Conservation (phyloP, 176 grass and related monocot genomes). For the Musa acuminata region DNA sequence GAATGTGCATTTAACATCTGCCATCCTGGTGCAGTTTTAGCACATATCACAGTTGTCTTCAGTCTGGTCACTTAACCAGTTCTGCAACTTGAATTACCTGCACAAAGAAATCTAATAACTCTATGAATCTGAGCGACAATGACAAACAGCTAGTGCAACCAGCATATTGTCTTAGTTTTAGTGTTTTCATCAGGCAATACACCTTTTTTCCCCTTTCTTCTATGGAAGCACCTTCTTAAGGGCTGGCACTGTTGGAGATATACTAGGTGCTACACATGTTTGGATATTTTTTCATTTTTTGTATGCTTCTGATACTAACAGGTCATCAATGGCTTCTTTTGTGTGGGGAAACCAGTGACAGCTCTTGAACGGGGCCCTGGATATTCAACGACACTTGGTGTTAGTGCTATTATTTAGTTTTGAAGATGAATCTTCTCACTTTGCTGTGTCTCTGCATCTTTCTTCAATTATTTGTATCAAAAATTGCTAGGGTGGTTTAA, state of each 20-base stretch:
- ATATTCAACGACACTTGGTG: conserved; percentile 61
- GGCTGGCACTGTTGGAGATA: neutral
- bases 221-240: no score
- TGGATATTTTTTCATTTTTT: neutral
- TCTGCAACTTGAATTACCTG: no score
- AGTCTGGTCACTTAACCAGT: no score
- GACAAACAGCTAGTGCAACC: neutral
- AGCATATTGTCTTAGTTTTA: no score
- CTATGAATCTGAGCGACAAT: no score
- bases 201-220: no score
- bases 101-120: no score
- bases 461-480: conserved; percentile 1
- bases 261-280: neutral
- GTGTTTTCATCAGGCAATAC: no score
- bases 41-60: no score
- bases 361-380: conserved; percentile 39
- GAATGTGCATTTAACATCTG: no score
- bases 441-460: conserved; percentile 1
- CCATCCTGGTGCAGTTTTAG: no score
- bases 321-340: conserved; percentile 95
- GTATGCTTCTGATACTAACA: conserved; percentile 23
- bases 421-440: conserved; percentile 23
- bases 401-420: conserved; percentile 31
- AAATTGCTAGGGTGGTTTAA: neutral
- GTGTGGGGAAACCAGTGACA: conserved; percentile 40